Conservation (phyloP, 306 rosid species). For the Carpinus viminea region DNA sequence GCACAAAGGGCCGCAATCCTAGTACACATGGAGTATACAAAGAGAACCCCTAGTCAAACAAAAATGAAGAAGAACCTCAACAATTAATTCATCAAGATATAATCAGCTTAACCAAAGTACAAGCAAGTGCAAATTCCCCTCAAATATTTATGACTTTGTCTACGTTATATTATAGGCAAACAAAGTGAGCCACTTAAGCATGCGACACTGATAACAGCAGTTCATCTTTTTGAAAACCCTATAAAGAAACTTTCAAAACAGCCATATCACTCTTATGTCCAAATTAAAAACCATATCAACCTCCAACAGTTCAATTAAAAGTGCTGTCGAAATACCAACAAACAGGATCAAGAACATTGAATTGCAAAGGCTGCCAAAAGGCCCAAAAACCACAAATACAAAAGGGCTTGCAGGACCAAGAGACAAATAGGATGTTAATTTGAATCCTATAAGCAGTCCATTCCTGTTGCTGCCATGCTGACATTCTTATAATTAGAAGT, state of each 20-base stretch:
- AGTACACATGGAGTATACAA: too few relatives aligned
- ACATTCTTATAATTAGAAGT: constrained; percentile 7
- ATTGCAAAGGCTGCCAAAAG: background rate
- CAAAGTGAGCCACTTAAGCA: background rate
- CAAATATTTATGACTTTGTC: background rate
- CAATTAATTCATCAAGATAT: background rate
- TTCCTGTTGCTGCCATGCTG: background rate
- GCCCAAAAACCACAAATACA: background rate
- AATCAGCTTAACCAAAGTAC: constrained; percentile 9
- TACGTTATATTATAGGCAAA: background rate
- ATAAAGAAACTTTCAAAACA: background rate
- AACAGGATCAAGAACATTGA: background rate
- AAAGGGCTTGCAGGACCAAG: background rate
- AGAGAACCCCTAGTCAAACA: too few relatives aligned
- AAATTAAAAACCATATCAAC: background rate
- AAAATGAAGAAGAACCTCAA: constrained; percentile 2
- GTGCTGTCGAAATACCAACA: background rate
- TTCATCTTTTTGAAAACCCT: constrained; percentile 3
- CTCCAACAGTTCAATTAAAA: background rate
- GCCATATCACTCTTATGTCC: background rate
- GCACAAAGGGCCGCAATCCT: too few relatives aligned
- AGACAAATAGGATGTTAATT: constrained; percentile 3
- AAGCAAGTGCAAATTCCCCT: background rate
- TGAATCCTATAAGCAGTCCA: background rate
- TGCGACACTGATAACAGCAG: background rate